These are phyloP conservation scores for Fusarium armeniacum DNA, from an alignment of 2,329 filamentous ascomycete genomes.

Conservation along the genomic window DNA sequence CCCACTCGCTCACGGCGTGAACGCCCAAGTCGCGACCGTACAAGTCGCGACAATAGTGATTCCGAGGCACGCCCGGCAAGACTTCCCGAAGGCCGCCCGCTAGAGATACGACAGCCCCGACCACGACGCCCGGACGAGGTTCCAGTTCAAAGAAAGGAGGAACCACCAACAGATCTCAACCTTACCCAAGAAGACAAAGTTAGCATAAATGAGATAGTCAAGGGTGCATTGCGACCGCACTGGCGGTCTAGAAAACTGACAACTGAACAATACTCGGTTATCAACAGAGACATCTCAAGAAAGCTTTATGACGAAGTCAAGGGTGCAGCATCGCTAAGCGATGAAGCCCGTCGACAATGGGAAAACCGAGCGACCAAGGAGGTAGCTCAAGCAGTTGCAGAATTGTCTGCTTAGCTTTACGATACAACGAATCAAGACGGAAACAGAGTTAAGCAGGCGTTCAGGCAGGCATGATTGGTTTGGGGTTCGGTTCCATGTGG, in stretches of 20 bases:
- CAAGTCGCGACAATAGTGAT: constrained; percentile 40
- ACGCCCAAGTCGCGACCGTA: constrained; percentile 25
- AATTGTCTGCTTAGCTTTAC: constrained; percentile 65
- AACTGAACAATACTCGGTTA: constrained; percentile 90
- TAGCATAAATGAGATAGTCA: constrained; percentile 90
- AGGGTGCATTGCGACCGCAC: constrained; percentile 82
- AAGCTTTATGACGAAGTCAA: constrained; percentile 82
- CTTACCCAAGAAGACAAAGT: constrained; percentile 88
- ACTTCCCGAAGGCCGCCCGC: constrained; percentile 52
- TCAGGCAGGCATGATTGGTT: constrained; percentile 46
- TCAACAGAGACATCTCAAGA: constrained; percentile 90
- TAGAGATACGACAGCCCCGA: constrained; percentile 68
- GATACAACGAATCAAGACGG: constrained; percentile 45
- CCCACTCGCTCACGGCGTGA: constrained; percentile 56
- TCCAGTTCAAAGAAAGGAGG: constrained; percentile 68
- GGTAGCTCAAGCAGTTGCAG: constrained; percentile 80
- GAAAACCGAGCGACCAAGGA: constrained; percentile 83
- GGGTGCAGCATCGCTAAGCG: constrained; percentile 70
- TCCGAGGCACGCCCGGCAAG: constrained; percentile 41
- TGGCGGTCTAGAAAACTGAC: constrained; percentile 85
- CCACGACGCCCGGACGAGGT: constrained; percentile 62
- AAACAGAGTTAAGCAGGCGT: constrained; percentile 51
- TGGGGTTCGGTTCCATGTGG: constrained; percentile 43
- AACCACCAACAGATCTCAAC: constrained; percentile 74
- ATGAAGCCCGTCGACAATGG: constrained; percentile 76